phyloP scores from a whole-genome alignment of 768 basidiomycete genomes.

The Mrakia hoshinonis region DNA sequence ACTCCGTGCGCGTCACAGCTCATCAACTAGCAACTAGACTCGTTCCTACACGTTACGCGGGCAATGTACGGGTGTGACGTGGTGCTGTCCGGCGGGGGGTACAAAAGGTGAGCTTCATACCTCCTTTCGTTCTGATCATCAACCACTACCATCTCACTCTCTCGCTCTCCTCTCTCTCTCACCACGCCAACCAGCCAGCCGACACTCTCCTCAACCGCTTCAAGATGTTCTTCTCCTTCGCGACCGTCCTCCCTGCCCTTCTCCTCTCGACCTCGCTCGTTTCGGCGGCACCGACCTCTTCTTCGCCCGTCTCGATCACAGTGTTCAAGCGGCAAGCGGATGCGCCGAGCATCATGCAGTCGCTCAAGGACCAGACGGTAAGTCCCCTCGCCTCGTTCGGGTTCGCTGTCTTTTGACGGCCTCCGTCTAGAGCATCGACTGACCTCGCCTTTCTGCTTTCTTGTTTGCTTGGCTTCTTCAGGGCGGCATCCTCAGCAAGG shows the following conservation, averaged over 20 bases:
- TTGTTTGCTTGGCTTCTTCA: no score
- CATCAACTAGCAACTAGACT: no score
- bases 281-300: no score
- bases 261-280: background rate
- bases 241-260: conserved; percentile 1
- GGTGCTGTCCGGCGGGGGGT: no score
- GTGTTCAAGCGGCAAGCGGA: background rate
- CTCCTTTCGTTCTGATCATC: no score
- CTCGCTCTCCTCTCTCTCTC: background rate
- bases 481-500: background rate
- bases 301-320: background rate
- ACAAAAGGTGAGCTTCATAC: no score
- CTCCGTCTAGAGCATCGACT: background rate
- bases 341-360: background rate
- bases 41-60: no score
- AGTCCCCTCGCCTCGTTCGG: background rate
- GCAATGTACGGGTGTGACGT: no score
- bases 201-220: background rate
- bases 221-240: conserved; percentile 5
- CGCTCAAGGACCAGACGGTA: background rate
- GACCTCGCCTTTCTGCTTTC: background rate
- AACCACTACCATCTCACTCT: background rate
- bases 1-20: no score
- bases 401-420: background rate
- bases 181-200: no score